These are phyloP conservation scores for Panellus pusillus DNA, from an alignment of 768 basidiomycete genomes.

Conservation along the genomic window DNA sequence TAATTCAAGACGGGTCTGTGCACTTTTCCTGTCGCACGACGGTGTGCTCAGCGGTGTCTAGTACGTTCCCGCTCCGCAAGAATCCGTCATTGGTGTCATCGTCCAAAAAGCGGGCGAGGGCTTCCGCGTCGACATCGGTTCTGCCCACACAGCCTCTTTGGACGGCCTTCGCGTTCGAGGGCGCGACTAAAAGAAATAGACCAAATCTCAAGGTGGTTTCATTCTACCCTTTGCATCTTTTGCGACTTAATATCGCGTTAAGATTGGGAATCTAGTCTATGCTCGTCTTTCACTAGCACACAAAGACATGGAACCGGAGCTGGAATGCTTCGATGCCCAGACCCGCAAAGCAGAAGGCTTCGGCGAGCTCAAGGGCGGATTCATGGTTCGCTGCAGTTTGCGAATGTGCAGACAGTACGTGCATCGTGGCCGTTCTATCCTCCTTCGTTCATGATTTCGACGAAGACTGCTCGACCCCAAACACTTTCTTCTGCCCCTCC, in stretches of 20 bases:
- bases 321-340: conserved; percentile 95
- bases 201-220: conserved; percentile 82
- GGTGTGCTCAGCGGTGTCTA: conserved; percentile 31
- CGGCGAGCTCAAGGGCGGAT: conserved; percentile 90
- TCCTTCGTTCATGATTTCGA: background rate
- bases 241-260: background rate
- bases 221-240: background rate
- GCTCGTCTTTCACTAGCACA: conserved; percentile 92
- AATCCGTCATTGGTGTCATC: conserved; percentile 85
- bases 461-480: conserved; percentile 69
- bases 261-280: conserved; percentile 92
- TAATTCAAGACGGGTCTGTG: conserved; percentile 79
- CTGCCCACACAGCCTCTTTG: conserved; percentile 79
- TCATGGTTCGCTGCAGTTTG: conserved; percentile 78
- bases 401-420: conserved; percentile 85
- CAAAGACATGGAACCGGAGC: conserved; percentile 97
- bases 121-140: conserved; percentile 92
- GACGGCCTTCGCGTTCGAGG: conserved; percentile 95
- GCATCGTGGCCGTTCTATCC: background rate
- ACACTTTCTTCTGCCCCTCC: conserved; percentile 78
- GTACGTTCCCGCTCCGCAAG: conserved; percentile 91
- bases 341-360: conserved; percentile 91
- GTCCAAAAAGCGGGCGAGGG: conserved; percentile 82
- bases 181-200: conserved; percentile 91
- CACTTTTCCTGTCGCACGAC: conserved; percentile 1